Conservation (phyloP, 2,329 filamentous ascomycete species). For the Penicillium sp. region DNA sequence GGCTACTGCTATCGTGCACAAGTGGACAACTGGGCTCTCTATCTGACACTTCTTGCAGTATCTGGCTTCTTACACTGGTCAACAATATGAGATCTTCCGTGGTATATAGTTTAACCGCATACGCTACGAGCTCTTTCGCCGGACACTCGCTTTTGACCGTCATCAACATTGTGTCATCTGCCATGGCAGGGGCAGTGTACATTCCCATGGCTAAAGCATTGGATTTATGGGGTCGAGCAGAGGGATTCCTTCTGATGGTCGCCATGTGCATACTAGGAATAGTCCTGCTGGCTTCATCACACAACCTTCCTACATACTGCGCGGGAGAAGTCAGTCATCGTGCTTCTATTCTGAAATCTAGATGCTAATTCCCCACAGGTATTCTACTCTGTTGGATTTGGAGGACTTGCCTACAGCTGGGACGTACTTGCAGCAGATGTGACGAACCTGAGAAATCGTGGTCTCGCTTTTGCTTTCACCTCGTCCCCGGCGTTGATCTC, state of each 20-base stretch:
- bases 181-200: conserved; percentile 59
- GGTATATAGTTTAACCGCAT: conserved; percentile 46
- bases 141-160: conserved; percentile 57
- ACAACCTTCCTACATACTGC: conserved; percentile 61
- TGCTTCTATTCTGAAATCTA: neutral
- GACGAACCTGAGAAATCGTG: conserved; percentile 60
- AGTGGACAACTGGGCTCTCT: neutral
- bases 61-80: conserved; percentile 44
- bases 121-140: conserved; percentile 54
- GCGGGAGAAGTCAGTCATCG: conserved; percentile 50
- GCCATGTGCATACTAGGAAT: conserved; percentile 50
- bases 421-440: conserved; percentile 65
- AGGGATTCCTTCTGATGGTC: conserved; percentile 56
- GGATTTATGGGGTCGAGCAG: conserved; percentile 62
- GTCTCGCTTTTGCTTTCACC: conserved; percentile 61
- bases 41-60: conserved; percentile 26
- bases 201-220: conserved; percentile 63
- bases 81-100: conserved; percentile 42
- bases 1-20: neutral
- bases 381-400: conserved; percentile 51
- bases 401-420: conserved; percentile 58
- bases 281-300: conserved; percentile 62
- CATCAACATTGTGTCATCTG: conserved; percentile 55
- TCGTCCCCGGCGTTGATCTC: conserved; percentile 64
- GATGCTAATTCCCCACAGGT: too few relatives aligned